Conservation (phyloP, 2,329 filamentous ascomycete species). For the Aspergillus aculeatus region DNA sequence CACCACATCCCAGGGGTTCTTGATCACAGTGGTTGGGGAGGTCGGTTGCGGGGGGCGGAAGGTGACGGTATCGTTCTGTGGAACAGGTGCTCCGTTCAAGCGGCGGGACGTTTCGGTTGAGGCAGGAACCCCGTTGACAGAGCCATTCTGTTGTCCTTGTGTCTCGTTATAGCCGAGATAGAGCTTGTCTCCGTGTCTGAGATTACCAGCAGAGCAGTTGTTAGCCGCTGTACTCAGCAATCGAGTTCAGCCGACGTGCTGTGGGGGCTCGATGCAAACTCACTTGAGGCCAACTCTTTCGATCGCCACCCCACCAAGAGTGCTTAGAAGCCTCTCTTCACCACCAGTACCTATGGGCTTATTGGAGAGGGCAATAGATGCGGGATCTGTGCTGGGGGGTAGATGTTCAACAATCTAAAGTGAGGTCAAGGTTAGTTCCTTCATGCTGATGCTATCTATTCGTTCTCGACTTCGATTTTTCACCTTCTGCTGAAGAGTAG, state of each 20-base stretch:
- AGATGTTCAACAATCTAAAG: slow-evolving; percentile 58
- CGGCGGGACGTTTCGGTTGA: slow-evolving; percentile 29
- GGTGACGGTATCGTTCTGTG: slow-evolving; percentile 58
- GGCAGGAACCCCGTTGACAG: slow-evolving; percentile 26
- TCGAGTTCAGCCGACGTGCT: background rate
- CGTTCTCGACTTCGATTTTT: background rate
- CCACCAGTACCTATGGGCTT: slow-evolving; percentile 57
- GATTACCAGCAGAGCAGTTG: slow-evolving; percentile 13
- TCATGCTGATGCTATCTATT: background rate
- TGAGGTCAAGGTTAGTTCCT: slow-evolving; percentile 10
- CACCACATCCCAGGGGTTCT: slow-evolving; percentile 91
- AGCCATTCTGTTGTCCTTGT: slow-evolving; percentile 50
- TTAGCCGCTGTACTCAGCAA: slow-evolving; percentile 14
- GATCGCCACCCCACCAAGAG: slow-evolving; percentile 56
- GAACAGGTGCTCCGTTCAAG: slow-evolving; percentile 38
- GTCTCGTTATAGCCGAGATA: slow-evolving; percentile 77
- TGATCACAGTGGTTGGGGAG: slow-evolving; percentile 62
- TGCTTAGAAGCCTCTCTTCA: slow-evolving; percentile 54
- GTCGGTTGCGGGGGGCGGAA: slow-evolving; percentile 59
- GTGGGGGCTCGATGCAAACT: slow-evolving; percentile 17
- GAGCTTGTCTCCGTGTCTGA: slow-evolving; percentile 84
- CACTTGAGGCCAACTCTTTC: slow-evolving; percentile 58
- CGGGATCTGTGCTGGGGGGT: slow-evolving; percentile 55
- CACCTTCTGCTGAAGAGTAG: slow-evolving; percentile 52
- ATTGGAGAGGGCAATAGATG: slow-evolving; percentile 59